Conservation (phyloP, 306 rosid species). For the Cajanus cajan region DNA sequence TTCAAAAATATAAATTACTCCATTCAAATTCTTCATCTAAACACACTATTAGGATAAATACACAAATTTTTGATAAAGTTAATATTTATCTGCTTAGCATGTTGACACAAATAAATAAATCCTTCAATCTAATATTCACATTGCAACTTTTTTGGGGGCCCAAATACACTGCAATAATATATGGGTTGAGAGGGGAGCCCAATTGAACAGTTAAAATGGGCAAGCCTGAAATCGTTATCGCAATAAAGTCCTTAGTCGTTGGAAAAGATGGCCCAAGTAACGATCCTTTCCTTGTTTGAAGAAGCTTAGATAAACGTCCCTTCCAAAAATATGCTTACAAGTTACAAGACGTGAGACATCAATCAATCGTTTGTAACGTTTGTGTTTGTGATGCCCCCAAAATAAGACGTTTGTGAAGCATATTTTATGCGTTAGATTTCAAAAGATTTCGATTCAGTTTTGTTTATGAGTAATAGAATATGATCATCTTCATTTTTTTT, state of each 20-base stretch:
- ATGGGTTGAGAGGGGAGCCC: background rate
- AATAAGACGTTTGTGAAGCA: background rate
- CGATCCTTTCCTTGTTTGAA: background rate
- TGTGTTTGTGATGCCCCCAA: background rate
- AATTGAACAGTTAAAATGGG: background rate
- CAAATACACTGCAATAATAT: too few species aligned
- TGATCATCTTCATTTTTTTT: background rate
- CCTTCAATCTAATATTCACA: too few species aligned
- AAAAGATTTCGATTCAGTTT: background rate
- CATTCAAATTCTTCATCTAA: too few species aligned
- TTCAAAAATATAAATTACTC: too few species aligned
- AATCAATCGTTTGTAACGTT: background rate
- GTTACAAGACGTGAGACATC: background rate
- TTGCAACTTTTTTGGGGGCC: too few species aligned
- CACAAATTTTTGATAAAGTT: too few species aligned
- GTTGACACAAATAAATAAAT: too few species aligned
- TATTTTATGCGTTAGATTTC: background rate
- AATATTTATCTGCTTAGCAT: too few species aligned
- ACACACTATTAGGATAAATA: too few species aligned
- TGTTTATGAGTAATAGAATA: background rate
- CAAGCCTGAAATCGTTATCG: background rate
- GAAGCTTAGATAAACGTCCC: background rate
- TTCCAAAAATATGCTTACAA: background rate
- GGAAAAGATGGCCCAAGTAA: background rate
- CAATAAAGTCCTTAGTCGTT: background rate